Evolutionary conservation across 2,329 filamentous ascomycete species (phyloP).

Genomic region (Fusarium falciforme): DNA sequence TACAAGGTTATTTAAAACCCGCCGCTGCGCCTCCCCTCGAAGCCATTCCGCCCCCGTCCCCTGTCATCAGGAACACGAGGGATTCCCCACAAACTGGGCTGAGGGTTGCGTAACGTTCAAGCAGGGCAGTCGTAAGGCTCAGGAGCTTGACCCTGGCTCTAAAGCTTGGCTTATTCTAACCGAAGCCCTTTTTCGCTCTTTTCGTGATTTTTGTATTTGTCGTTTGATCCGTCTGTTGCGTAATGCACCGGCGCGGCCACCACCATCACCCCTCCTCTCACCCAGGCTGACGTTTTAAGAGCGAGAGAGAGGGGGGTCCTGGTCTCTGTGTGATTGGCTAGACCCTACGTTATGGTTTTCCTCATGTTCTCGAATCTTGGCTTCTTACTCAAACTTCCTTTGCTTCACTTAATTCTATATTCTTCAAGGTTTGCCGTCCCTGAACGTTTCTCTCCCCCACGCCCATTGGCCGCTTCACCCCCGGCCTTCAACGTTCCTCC

Average conservation of each 20-base stretch:
- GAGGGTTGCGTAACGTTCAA: constrained; percentile 22
- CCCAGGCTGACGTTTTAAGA: not conserved
- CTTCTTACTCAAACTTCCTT: not conserved
- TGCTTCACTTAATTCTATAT: not conserved
- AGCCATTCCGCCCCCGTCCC: no score
- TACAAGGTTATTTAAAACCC: not conserved
- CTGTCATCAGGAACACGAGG: not conserved
- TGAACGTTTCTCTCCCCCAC: not conserved
- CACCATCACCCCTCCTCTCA: not conserved
- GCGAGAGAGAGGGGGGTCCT: not conserved
- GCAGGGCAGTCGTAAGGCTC: not conserved
- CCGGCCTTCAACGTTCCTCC: not conserved
- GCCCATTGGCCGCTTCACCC: not conserved
- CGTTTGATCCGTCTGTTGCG: not conserved
- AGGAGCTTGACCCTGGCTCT: not conserved
- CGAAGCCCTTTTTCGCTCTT: not conserved
- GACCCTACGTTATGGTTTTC: not conserved
- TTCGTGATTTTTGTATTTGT: not conserved
- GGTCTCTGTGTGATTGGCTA: not conserved
- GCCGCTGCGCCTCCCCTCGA: not conserved
- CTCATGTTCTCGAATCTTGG: not conserved
- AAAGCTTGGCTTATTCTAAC: not conserved
- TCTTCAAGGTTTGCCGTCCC: not conserved
- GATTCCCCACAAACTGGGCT: constrained; percentile 30
- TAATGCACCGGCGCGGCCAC: not conserved